A percentile compares a stretch with the other conserved stretches of the same genome.
Conservation (phyloP, 1,139 yeast genomes). For the Saccharomyces hybrid region DNA sequence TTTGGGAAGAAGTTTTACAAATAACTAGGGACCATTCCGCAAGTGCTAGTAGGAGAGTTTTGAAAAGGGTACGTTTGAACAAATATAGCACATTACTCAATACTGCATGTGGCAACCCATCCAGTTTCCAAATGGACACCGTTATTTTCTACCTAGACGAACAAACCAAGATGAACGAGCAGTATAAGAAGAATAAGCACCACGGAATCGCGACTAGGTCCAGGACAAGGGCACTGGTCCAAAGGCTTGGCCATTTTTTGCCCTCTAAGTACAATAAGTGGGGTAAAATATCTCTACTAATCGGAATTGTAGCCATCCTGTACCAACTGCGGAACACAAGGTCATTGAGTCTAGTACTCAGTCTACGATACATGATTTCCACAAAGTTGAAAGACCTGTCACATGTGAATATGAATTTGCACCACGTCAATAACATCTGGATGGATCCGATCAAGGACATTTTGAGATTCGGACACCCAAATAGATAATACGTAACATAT, state of each 20-base stretch:
- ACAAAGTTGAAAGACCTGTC: neutral
- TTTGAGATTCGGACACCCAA: neutral
- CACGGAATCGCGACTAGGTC: neutral
- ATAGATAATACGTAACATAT: neutral
- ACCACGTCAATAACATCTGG: slow-evolving; percentile 9
- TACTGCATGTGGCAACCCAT: slow-evolving; percentile 11
- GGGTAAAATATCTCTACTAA: slow-evolving; percentile 9
- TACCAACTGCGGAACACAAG: slow-evolving; percentile 7
- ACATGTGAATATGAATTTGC: neutral
- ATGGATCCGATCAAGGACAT: slow-evolving; percentile 8
- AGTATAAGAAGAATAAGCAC: neutral
- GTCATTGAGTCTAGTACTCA: neutral
- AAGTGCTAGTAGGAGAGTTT: neutral
- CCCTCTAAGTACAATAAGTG: neutral
- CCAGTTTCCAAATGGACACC: neutral
- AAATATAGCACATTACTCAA: slow-evolving; percentile 23
- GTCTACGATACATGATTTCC: neutral
- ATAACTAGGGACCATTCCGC: slow-evolving; percentile 9
- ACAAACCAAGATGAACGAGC: neutral
- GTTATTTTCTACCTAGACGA: neutral
- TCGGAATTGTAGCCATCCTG: slow-evolving; percentile 10
- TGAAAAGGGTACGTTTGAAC: slow-evolving; percentile 9
- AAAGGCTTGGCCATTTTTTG: neutral
- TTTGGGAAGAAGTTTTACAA: slow-evolving; percentile 18
- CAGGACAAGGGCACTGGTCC: neutral